Evolutionary conservation across 305 asterid genomes (phyloP), one percentile per base, ranked within the genome.

Genomic region (Caryopteris hybrid): DNA sequence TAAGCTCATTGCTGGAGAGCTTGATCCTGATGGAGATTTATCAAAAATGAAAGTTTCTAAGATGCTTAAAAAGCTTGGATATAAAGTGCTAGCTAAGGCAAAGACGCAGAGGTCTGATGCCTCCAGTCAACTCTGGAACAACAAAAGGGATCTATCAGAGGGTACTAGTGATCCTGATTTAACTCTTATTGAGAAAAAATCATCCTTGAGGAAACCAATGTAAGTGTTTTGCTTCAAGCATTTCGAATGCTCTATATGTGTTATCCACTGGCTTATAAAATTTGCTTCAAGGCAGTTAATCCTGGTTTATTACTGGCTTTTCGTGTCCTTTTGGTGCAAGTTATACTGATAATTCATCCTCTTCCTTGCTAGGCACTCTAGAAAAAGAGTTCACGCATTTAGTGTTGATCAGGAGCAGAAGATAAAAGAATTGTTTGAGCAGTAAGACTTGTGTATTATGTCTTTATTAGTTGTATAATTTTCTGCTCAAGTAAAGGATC

Each of bases 341-440:
- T 72, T 55, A 60, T 36, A 65, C 64, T 41, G 55, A 71, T 64
- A 11, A 27, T 41, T 63, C 60, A 60, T 64, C 55, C 23, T 55
- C 59, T 74, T 52, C 58, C 56, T 78, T 66, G 72, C 68, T 79
- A 92, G 97, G 89, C 85, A 84, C 76, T 80, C 84, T 45, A 84
- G 90, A 76, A 94, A 86, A 84, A 78, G 96, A 81, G 87, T 79
- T 70, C 81, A 68, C 6, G 91, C 91, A 55, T 83, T 91, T 81
- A 91, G 85, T 78, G 80, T 63, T 48, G 91, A 84, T 75, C 90
- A 91, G 76, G 97, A 91, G 78, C 85, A 80, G 86, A 82, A 78
- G 85, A 86, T 94, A 34, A 89, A 80, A 85, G 90, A 84, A 14
- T 79, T 91, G 75, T 94, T 83, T 75, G 83, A 81, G 77, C 95